phyloP scores from a whole-genome alignment of 1,284 basidiomycete genomes.

The Austroboletus novae-zelandiae region DNA sequence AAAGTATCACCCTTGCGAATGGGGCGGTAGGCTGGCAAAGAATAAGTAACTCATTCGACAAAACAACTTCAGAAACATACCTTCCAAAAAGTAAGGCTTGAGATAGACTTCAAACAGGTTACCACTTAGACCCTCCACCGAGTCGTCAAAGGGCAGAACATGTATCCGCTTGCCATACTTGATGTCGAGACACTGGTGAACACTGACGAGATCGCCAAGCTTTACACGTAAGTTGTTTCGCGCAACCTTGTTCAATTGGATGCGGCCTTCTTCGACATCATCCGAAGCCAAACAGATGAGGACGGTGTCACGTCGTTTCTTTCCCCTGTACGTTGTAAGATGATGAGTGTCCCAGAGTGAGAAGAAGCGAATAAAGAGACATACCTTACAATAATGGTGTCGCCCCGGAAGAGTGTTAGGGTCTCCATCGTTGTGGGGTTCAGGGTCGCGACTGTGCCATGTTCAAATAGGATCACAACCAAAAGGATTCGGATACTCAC shows the following conservation, averaged over 20 bases:
- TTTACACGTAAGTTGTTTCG: slow-evolving; percentile 98
- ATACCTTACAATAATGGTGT: slow-evolving; percentile 89
- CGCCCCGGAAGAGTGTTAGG: slow-evolving; percentile 91
- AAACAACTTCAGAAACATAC: slow-evolving; percentile 36
- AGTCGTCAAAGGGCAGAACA: slow-evolving; percentile 97
- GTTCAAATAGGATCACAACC: slow-evolving; percentile 2
- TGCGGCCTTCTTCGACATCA: slow-evolving; percentile 95
- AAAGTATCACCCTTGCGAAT: slow-evolving; percentile 98
- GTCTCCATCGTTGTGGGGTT: slow-evolving; percentile 97
- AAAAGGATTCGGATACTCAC: slow-evolving; percentile 39
- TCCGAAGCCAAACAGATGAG: slow-evolving; percentile 95
- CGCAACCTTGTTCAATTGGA: slow-evolving; percentile 99
- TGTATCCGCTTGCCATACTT: slow-evolving; percentile 99
- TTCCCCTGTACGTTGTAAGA: slow-evolving; percentile 56
- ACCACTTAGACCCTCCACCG: slow-evolving; percentile 94
- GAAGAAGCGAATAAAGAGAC: slow-evolving; percentile 15
- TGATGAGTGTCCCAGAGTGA: slow-evolving; percentile 5
- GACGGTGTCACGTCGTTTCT: slow-evolving; percentile 94
- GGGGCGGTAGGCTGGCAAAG: slow-evolving; percentile 77
- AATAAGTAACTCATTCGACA: slow-evolving; percentile 10
- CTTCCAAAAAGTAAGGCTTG: slow-evolving; percentile 99
- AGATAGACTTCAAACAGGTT: slow-evolving; percentile 99
- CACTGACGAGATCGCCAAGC: slow-evolving; percentile 93
- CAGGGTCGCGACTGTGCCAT: slow-evolving; percentile 76
- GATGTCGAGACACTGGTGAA: slow-evolving; percentile 96